Percentiles rank a stretch among this genome's conserved stretches.
phyloP scores from a whole-genome alignment of 306 rosid species.

The Pachyrhizus erosus region DNA sequence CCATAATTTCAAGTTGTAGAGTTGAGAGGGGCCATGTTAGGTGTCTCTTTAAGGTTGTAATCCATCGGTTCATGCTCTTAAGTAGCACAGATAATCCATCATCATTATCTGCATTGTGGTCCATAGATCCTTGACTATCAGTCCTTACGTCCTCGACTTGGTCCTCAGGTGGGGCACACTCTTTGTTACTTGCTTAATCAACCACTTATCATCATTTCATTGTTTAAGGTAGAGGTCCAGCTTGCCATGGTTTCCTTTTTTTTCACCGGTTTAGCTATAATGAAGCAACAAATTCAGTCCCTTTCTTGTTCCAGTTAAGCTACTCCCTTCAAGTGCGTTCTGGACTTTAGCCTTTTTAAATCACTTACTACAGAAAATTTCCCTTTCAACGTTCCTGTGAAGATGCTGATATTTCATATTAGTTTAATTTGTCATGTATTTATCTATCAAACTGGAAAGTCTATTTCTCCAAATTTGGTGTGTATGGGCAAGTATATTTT shows the following conservation, averaged over 20 bases:
- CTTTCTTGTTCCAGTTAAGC: conserved; percentile 51
- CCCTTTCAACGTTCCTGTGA: conserved; percentile 40
- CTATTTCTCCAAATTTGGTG: conserved; percentile 20
- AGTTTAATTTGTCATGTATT: conserved; percentile 26
- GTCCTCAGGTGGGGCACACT: conserved; percentile 40
- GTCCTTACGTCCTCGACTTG: conserved; percentile 42
- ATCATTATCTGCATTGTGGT: conserved; percentile 46
- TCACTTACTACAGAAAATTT: conserved; percentile 41
- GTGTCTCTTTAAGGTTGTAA: conserved; percentile 52
- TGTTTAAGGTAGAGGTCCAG: conserved; percentile 50
- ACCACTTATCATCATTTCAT: conserved; percentile 51
- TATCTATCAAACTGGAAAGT: conserved; percentile 23
- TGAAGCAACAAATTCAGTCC: conserved; percentile 41
- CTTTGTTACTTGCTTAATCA: conserved; percentile 39
- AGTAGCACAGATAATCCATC: conserved; percentile 39
- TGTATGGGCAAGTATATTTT: neutral
- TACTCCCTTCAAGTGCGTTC: conserved; percentile 31
- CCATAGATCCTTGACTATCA: conserved; percentile 44
- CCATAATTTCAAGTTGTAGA: conserved; percentile 45
- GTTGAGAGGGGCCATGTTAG: conserved; percentile 40
- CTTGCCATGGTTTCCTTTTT: conserved; percentile 33
- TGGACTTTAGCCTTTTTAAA: conserved; percentile 50
- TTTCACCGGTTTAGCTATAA: conserved; percentile 44
- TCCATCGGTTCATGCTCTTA: conserved; percentile 44
- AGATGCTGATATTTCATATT: conserved; percentile 28